Evolutionary conservation across 2,329 filamentous ascomycete species (phyloP).

Genomic region (Penicillium sp.): DNA sequence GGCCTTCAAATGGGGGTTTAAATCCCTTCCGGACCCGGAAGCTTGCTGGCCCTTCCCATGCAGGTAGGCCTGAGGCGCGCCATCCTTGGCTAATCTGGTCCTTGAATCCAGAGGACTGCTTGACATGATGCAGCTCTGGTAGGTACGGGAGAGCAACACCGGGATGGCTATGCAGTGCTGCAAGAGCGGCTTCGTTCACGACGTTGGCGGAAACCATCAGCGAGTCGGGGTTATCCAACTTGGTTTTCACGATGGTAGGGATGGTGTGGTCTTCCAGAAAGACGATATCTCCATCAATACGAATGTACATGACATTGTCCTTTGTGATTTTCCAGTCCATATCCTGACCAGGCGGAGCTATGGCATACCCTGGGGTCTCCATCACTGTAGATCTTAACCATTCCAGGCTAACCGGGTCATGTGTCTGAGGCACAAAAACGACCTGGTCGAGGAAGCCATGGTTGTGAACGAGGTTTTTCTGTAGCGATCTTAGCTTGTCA

Average conservation of each 20-base stretch:
- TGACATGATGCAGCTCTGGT: slow-evolving; percentile 42
- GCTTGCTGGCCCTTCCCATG: slow-evolving; percentile 33
- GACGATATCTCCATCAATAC: slow-evolving; percentile 46
- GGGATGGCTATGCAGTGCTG: slow-evolving; percentile 56
- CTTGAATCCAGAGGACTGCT: slow-evolving; percentile 18
- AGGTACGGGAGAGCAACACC: slow-evolving; percentile 56
- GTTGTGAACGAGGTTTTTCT: slow-evolving; percentile 41
- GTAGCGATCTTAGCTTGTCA: background rate
- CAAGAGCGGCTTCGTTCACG: slow-evolving; percentile 56
- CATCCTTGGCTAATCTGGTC: slow-evolving; percentile 27
- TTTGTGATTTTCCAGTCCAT: slow-evolving; percentile 18
- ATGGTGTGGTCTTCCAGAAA: slow-evolving; percentile 50
- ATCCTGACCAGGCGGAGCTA: slow-evolving; percentile 9
- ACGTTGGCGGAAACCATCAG: slow-evolving; percentile 57
- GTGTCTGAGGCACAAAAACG: slow-evolving; percentile 43
- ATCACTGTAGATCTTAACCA: slow-evolving; percentile 37
- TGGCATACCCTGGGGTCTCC: slow-evolving; percentile 31
- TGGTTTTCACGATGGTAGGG: slow-evolving; percentile 54
- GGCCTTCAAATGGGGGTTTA: slow-evolving; percentile 35
- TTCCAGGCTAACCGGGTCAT: slow-evolving; percentile 34
- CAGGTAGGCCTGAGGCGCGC: slow-evolving; percentile 35
- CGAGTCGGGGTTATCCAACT: slow-evolving; percentile 52
- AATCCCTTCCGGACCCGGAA: slow-evolving; percentile 31
- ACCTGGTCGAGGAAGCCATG: slow-evolving; percentile 46
- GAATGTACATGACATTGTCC: slow-evolving; percentile 39